Evolutionary conservation across 352 stramenopile species (phyloP).

Genomic region (Peronosclerospora sorghi): DNA sequence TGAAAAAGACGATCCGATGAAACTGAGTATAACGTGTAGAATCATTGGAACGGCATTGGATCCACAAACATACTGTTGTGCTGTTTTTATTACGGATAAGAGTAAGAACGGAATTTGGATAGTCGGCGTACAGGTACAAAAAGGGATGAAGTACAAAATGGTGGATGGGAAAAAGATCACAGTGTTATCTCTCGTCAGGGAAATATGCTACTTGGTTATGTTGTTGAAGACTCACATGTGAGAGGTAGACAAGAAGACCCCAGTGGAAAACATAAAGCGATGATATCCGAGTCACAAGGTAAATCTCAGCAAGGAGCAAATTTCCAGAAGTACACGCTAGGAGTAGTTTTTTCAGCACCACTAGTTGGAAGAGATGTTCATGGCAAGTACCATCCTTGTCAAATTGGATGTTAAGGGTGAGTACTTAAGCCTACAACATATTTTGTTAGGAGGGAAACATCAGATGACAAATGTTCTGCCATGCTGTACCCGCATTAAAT

Average conservation of each 20-base stretch:
- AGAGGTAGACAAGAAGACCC: constrained; percentile 21
- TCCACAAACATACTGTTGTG: constrained; percentile 25
- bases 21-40: constrained; percentile 52
- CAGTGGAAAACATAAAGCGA: constrained; percentile 1
- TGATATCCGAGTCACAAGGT: constrained; percentile 36
- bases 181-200: constrained; percentile 52
- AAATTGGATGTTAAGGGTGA: constrained; percentile 70
- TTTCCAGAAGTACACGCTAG: constrained; percentile 77
- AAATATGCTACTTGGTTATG: constrained; percentile 54
- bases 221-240: constrained; percentile 68
- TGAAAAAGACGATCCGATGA: constrained; percentile 46
- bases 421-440: constrained; percentile 72
- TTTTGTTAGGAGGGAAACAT: constrained; percentile 56
- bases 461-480: constrained; percentile 45
- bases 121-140: constrained; percentile 36
- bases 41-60: constrained; percentile 45
- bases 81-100: constrained; percentile 57
- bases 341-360: constrained; percentile 90
- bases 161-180: constrained; percentile 60
- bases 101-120: constrained; percentile 66
- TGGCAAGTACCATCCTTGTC: constrained; percentile 85
- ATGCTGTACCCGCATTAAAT: constrained; percentile 80
- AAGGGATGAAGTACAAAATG: constrained; percentile 38
- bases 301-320: constrained; percentile 43
- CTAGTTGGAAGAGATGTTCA: constrained; percentile 88